Percentiles rank a stretch among this genome's conserved stretches.
These are phyloP conservation scores for Eimeria acervulina DNA, from an alignment of 169 alveolate genomes.

Conservation along the genomic window DNA sequence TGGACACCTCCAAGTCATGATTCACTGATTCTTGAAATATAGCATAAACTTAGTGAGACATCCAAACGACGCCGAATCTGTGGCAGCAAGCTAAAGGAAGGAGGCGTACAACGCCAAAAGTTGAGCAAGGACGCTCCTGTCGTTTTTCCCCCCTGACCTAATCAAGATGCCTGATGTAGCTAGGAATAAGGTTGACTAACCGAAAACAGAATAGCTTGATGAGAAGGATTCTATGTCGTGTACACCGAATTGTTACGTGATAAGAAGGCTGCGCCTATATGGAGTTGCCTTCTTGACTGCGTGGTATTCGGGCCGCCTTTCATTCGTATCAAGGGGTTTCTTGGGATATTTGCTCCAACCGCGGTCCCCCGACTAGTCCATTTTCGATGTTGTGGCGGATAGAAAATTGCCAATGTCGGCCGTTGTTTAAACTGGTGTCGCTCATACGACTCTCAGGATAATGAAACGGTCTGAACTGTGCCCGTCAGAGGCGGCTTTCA, in stretches of 20 bases:
- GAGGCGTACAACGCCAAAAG: neutral
- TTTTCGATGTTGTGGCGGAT: neutral
- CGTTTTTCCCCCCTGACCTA: neutral
- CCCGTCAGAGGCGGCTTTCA: neutral
- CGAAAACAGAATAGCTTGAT: neutral
- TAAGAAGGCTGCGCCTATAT: neutral
- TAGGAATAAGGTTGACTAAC: neutral
- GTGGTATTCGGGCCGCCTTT: neutral
- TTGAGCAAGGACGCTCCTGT: neutral
- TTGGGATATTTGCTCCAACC: neutral
- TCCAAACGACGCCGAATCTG: neutral
- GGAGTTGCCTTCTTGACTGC: neutral
- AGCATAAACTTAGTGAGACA: neutral
- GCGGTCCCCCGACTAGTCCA: neutral
- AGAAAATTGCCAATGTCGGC: neutral
- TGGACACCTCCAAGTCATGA: neutral
- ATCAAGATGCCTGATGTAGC: neutral
- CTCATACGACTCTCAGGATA: neutral
- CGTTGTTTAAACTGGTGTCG: neutral
- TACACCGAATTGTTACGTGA: neutral
- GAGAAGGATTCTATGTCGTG: too few species aligned
- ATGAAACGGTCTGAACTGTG: neutral
- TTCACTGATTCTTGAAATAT: too few species aligned
- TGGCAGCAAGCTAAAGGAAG: neutral
- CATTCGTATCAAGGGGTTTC: neutral